A percentile compares a stretch with the other conserved stretches of the same genome.
These are phyloP conservation scores for Phyllosticta citrichinensis DNA, from an alignment of 2,329 filamentous ascomycete genomes.

Conservation along the genomic window DNA sequence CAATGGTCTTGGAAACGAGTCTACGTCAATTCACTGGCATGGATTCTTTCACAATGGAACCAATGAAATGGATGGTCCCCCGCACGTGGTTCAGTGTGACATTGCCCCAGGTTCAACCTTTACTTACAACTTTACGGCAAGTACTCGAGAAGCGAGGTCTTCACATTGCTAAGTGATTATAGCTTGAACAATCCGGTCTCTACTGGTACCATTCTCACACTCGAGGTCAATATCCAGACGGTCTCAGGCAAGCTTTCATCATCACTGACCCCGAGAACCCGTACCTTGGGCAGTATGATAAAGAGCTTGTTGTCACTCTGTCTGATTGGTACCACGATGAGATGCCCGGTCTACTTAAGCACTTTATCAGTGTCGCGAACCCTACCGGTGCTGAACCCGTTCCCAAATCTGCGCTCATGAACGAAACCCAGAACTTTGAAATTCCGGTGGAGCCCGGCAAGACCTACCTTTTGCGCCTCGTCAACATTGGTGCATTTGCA, in stretches of 20 bases:
- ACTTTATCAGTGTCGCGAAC: slow-evolving; percentile 35
- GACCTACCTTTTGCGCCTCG: slow-evolving; percentile 59
- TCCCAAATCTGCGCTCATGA: slow-evolving; percentile 57
- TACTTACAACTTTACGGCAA: slow-evolving; percentile 56
- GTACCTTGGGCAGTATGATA: slow-evolving; percentile 37
- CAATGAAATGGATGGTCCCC: slow-evolving; percentile 60
- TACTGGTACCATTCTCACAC: slow-evolving; percentile 74
- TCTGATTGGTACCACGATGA: slow-evolving; percentile 60
- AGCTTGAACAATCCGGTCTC: slow-evolving; percentile 42
- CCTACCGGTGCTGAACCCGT: slow-evolving; percentile 50
- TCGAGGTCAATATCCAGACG: slow-evolving; percentile 60
- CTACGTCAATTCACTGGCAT: slow-evolving; percentile 59
- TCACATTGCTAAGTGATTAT: not conserved
- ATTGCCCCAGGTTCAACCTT: slow-evolving; percentile 56
- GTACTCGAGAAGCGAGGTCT: not conserved
- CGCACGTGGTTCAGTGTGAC: slow-evolving; percentile 54
- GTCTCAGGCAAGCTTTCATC: slow-evolving; percentile 53
- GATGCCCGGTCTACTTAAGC: slow-evolving; percentile 37
- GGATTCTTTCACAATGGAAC: slow-evolving; percentile 60
- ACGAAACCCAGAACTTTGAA: slow-evolving; percentile 54
- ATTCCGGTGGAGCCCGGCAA: slow-evolving; percentile 53
- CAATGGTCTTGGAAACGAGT: slow-evolving; percentile 53
- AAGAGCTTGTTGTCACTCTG: slow-evolving; percentile 54
- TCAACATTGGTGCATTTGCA: slow-evolving; percentile 60
- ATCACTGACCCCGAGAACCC: slow-evolving; percentile 45